Evolutionary conservation across 441 rosid species (phyloP).

Genomic region (Populus trichocarpa): DNA sequence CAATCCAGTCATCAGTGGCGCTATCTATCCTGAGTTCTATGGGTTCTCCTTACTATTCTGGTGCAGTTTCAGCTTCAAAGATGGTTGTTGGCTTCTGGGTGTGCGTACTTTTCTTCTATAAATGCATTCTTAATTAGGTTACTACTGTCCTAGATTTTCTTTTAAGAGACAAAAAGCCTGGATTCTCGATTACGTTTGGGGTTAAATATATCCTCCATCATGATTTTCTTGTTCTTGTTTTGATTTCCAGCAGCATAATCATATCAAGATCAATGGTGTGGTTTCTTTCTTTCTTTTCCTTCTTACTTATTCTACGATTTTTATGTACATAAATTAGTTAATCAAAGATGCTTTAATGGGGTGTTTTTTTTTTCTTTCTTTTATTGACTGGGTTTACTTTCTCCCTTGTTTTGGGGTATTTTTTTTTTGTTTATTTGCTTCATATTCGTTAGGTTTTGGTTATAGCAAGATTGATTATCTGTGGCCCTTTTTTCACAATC

Average conservation of each 20-base stretch:
- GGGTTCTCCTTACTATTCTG: constrained; percentile 55
- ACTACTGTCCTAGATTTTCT: not conserved
- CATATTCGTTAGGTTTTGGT: not conserved
- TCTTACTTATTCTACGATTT: too few species aligned
- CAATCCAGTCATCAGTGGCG: constrained; percentile 35
- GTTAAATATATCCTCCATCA: not conserved
- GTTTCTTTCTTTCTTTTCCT: not conserved
- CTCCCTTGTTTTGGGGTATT: not conserved
- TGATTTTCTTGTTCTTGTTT: not conserved
- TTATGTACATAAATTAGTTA: too few species aligned
- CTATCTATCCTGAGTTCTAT: constrained; percentile 97
- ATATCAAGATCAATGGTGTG: not conserved
- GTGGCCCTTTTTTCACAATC: not conserved
- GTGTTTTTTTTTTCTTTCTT: not conserved
- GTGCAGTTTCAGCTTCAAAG: constrained; percentile 11
- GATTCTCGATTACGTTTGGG: not conserved
- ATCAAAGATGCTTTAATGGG: too few species aligned
- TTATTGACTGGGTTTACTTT: not conserved
- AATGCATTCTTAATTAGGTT: not conserved
- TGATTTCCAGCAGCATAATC: not conserved
- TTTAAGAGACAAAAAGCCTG: not conserved
- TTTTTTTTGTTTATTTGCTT: not conserved
- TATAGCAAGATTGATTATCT: not conserved
- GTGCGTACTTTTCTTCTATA: not conserved
- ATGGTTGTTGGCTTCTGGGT: not conserved